These are phyloP conservation scores for Paratinospora sagittata DNA, from an alignment of 164 flowering plant genomes.

Conservation along the genomic window DNA sequence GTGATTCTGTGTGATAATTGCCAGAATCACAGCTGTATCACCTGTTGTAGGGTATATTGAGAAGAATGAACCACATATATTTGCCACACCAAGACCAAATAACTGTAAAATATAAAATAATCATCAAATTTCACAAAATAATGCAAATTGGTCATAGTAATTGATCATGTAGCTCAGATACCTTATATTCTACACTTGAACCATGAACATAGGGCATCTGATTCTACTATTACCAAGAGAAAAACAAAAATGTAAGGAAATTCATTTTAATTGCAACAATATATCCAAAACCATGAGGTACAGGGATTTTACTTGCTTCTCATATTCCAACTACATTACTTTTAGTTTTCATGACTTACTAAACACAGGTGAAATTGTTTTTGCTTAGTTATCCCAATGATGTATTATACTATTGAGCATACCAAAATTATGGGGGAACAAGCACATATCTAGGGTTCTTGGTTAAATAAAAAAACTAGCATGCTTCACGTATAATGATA, in stretches of 20 bases:
- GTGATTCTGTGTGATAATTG: neutral
- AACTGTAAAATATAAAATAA: slow-evolving; percentile 42
- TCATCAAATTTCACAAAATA: neutral
- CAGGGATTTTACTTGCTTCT: no score
- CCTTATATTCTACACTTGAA: neutral
- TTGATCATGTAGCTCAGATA: neutral
- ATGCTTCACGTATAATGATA: no score
- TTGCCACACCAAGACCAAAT: slow-evolving; percentile 97
- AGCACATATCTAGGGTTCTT: no score
- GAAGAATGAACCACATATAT: slow-evolving; percentile 87
- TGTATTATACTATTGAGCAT: neutral
- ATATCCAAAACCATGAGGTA: no score
- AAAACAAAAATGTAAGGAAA: no score
- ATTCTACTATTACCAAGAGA: neutral
- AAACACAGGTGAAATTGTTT: neutral
- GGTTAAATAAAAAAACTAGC: no score
- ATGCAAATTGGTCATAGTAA: no score
- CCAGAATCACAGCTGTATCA: slow-evolving; percentile 16
- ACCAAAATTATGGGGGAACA: no score
- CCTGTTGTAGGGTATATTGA: slow-evolving; percentile 94
- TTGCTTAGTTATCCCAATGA: neutral
- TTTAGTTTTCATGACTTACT: neutral
- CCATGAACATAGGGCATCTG: neutral
- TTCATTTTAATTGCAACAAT: no score
- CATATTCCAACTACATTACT: neutral